Evolutionary conservation across 2,329 filamentous ascomycete genomes (phyloP).

Genomic region (Pestalotiopsis sp.): DNA sequence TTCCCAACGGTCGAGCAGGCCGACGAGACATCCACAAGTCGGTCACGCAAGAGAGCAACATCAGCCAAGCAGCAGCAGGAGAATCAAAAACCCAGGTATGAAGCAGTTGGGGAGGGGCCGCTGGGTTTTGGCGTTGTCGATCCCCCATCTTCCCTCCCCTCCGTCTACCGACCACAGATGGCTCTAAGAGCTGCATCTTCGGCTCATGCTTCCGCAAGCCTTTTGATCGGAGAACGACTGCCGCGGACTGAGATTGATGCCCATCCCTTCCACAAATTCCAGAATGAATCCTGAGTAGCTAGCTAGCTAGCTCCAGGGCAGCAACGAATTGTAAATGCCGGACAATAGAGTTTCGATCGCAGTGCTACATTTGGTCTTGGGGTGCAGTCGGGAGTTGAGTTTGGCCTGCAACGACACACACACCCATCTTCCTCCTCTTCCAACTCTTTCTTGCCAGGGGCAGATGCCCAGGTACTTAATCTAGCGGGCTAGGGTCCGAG

Average conservation of each 20-base stretch:
- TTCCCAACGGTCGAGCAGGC: background rate
- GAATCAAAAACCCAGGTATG: background rate
- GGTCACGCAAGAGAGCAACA: background rate
- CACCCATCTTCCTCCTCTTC: background rate
- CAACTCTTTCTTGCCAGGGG: background rate
- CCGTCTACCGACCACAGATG: background rate
- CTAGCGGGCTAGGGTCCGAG: background rate
- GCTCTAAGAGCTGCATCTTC: slow-evolving; percentile 5
- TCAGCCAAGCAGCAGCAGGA: background rate
- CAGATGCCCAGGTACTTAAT: background rate
- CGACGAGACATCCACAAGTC: background rate
- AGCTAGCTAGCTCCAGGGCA: background rate
- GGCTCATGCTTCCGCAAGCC: slow-evolving; percentile 3
- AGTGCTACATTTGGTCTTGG: background rate
- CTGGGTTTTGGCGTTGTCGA: slow-evolving; percentile 2
- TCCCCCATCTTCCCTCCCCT: slow-evolving; percentile 1
- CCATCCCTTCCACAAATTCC: background rate
- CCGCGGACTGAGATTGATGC: background rate
- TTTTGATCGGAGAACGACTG: background rate
- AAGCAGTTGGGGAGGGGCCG: background rate
- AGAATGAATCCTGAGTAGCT: background rate
- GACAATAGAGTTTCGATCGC: background rate
- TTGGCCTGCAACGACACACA: background rate
- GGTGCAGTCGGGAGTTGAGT: background rate
- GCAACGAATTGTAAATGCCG: background rate